Conservation (phyloP, 345 rosid species). For the Brassica nigra region DNA sequence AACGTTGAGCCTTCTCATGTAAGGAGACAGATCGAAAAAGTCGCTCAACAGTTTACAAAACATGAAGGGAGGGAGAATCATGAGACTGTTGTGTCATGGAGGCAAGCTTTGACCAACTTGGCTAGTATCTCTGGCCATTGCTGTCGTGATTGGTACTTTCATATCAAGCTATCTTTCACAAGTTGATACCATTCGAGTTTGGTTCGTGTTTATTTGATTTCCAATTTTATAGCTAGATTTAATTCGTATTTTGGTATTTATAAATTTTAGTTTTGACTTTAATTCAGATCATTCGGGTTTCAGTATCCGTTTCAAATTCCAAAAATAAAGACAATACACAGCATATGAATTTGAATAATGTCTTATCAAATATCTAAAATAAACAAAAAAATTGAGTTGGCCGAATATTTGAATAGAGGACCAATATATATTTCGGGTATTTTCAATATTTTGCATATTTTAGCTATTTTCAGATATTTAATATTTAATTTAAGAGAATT, state of each 20-base stretch:
- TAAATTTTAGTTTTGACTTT: neutral
- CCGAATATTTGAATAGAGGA: neutral
- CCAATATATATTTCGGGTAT: neutral
- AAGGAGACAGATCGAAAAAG: slow-evolving; percentile 12
- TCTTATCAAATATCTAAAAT: neutral
- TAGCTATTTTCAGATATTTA: neutral
- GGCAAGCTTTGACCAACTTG: slow-evolving; percentile 4
- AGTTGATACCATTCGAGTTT: neutral
- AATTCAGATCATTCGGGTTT: too few species aligned
- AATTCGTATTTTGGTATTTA: neutral
- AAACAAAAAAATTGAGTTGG: neutral
- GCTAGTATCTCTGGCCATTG: slow-evolving; percentile 14
- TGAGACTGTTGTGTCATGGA: slow-evolving; percentile 7
- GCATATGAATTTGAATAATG: neutral
- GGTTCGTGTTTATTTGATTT: too few species aligned
- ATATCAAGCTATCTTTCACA: neutral
- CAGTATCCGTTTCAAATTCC: neutral
- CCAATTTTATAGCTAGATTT: neutral
- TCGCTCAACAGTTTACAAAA: slow-evolving; percentile 20
- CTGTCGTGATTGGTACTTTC: slow-evolving; percentile 13
- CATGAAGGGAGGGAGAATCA: slow-evolving; percentile 14
- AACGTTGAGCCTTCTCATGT: slow-evolving; percentile 26
- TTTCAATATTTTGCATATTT: neutral
- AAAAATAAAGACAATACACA: neutral
- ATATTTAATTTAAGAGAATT: neutral